Percentiles rank a stretch among this genome's conserved stretches.
These are phyloP conservation scores for Cladosporium sphaerospermum DNA, from an alignment of 2,329 filamentous ascomycete genomes.

Conservation along the genomic window DNA sequence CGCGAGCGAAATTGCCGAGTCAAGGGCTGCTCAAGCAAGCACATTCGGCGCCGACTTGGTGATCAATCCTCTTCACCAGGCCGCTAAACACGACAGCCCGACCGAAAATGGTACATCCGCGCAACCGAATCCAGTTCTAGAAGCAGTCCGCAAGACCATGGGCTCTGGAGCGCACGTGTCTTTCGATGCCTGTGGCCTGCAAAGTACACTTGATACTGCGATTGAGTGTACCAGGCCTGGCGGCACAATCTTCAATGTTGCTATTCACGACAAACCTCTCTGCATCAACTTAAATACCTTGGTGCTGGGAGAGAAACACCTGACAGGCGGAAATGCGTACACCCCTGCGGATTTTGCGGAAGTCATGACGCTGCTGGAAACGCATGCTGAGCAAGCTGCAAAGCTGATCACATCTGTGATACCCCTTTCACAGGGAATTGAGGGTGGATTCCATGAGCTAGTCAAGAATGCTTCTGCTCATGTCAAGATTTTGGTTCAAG, in stretches of 20 bases:
- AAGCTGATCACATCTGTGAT: constrained; percentile 16
- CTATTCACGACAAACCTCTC: constrained; percentile 17
- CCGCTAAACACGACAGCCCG: constrained; percentile 1
- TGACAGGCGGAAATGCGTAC: constrained; percentile 15
- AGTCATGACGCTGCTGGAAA: constrained; percentile 12
- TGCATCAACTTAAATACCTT: constrained; percentile 15
- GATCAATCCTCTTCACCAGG: constrained; percentile 6
- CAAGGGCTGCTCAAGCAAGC: constrained; percentile 8
- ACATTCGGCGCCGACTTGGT: constrained; percentile 14
- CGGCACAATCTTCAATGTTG: constrained; percentile 18
- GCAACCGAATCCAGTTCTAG: not conserved
- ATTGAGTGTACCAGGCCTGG: constrained; percentile 13
- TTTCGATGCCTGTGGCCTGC: constrained; percentile 15
- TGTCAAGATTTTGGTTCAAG: constrained; percentile 16
- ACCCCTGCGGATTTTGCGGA: constrained; percentile 15
- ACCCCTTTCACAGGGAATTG: constrained; percentile 12
- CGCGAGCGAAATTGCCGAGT: constrained; percentile 13
- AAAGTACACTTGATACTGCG: constrained; percentile 10
- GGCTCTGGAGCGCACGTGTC: constrained; percentile 13
- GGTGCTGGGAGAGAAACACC: constrained; percentile 14
- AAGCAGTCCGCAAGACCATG: constrained; percentile 10
- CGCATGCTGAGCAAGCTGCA: constrained; percentile 7
- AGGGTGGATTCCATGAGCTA: constrained; percentile 16
- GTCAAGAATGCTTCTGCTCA: constrained; percentile 15
- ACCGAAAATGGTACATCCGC: not conserved